Evolutionary conservation across 805 yeast genomes (phyloP), one percentile per base, ranked within the genome.

Genomic region (Wickerhamiella azyma): DNA sequence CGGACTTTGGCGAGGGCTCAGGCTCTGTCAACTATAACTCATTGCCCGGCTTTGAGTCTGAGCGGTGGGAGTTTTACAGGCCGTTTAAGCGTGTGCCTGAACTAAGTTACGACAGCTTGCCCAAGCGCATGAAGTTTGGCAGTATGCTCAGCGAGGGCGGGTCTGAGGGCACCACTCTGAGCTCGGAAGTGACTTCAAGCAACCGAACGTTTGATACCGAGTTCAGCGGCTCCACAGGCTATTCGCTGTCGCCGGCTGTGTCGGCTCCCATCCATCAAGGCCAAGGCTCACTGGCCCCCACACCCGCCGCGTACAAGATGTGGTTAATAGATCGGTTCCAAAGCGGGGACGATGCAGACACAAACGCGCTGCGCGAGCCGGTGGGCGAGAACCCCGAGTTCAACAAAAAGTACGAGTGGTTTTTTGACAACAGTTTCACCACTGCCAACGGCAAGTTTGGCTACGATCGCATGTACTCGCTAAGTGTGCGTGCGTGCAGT

Each of bases 401-500:
- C 39, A 44, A 37, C 38, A 38, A 35, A 2, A 52, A 54, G 28
- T 59, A 49, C 39, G 47, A 41, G 24, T 59, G 63, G 63, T 54
- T 59, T 47, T 59, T 59, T 38, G 59, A 58, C 42, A 59, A 56
- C 41, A 33, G 39, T 9, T 50, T 44, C 38, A 44, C 43, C 19
- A 51, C 55, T 14, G 50, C 52, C 18, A 51, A 43, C 30, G 51
- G 55, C 7, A 52, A 50, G 36, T 49, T 47, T 19, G 58, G 59
- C 37, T 59, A 59, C 40, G 60, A 59, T 47, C 43, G 52, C 17
- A 47, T 53, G 43, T 58, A 51, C 49, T 33, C 54, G 11, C 49
- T 51, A 26, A 7, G 41, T 3, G 39, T 47, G 10, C 43, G 47
- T 17, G 39, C 42, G 2, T 56, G 50, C 47, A 37, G 24, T 9